Percentiles rank a stretch among this genome's conserved stretches.
phyloP scores from a whole-genome alignment of 202 grass and related monocot species.

The Zoysia matrella region DNA sequence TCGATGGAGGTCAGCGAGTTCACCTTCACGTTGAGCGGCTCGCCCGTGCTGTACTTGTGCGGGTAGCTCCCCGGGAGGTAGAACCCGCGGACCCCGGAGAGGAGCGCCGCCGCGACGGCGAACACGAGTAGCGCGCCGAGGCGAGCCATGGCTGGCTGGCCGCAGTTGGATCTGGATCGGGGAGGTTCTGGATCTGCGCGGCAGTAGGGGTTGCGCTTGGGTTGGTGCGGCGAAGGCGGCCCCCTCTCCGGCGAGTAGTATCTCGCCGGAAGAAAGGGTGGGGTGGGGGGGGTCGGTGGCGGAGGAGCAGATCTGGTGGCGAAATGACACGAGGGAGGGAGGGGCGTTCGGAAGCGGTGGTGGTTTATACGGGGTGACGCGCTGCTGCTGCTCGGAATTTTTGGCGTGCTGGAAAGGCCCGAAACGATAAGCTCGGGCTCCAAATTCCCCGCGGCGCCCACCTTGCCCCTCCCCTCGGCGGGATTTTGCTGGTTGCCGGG shows the following conservation, averaged over 20 bases:
- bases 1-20: conserved; percentile 29
- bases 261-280: conserved; percentile 15
- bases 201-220: background rate
- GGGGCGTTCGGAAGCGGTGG: background rate
- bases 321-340: background rate
- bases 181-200: conserved; percentile 7
- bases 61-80: conserved; percentile 98
- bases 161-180: conserved; percentile 46
- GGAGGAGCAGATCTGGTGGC: conserved; percentile 48
- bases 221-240: background rate
- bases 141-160: conserved; percentile 41
- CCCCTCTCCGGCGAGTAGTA: background rate
- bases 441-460: background rate
- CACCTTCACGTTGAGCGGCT: conserved; percentile 76
- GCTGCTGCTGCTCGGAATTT: background rate
- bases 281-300: conserved; percentile 34
- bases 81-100: conserved; percentile 50
- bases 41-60: conserved; percentile 67
- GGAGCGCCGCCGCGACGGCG: background rate
- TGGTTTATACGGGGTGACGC: conserved; percentile 39
- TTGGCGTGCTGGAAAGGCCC: no score
- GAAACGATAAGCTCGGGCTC: no score
- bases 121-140: background rate
- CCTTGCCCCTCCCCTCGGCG: background rate
- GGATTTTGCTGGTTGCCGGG: no score